Evolutionary conservation across 805 yeast species (phyloP), one percentile per base, ranked within the genome.

Genomic region (Metschnikowia drakensbergensis): DNA sequence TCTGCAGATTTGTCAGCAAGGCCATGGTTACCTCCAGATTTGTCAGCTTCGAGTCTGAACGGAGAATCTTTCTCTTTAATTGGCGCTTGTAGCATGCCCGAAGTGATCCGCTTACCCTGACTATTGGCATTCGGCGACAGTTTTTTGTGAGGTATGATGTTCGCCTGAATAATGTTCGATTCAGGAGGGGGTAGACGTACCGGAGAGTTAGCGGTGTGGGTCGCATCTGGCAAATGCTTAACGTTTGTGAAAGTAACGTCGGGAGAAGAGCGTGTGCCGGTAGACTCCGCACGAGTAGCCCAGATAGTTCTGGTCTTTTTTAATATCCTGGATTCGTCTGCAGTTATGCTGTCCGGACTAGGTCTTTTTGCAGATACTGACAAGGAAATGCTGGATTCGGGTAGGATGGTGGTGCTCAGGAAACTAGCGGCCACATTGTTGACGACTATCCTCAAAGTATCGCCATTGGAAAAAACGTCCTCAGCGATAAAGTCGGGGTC

Each of bases 401-500:
- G 38, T 25, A 46, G 46, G 10, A 50, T 45, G n/a, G 47, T 48
- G 23, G 54, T 36, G 25, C 33, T 39, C 29, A 46, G 46, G 30
- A 48, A 50, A 22, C 33, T 31, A 28, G 45, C 50, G 35, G 68
- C 55, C 11, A 45, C 50, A 42, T 68, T 67, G 10, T 54, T 53
- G n/a, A 68, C 67, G n/a, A 72, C 50, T 3, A 72, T 64, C 40
- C 76, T 58, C 25, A 72, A 46, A 7, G 63, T 48, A 41, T 68
- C 74, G 4, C 71, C 71, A 11, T 66, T 55, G n/a, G 28, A 42
- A 58, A 88, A 86, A 5, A 86, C 83, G 56, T 86, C 88, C 7
- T 75, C 76, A 0, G 82, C 84, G 2, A 64, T 51, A 54, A 82
- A 87, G 51, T 86, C 96, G 0, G 91, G 91, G 63, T 88, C 96